Evolutionary conservation across 805 yeast genomes (phyloP).

Genomic region (Hermanozyma aechmeae): DNA sequence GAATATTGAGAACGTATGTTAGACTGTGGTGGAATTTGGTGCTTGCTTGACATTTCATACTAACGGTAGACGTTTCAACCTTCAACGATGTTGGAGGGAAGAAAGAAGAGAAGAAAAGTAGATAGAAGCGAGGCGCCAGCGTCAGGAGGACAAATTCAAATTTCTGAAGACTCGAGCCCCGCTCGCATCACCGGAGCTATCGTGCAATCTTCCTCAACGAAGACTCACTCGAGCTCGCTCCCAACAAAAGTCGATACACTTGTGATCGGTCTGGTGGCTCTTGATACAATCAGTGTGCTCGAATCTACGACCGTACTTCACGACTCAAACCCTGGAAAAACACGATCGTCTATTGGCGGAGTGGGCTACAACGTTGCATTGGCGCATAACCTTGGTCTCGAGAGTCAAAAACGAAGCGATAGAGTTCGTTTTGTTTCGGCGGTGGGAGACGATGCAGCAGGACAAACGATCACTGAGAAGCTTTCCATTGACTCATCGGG

Average conservation of each 20-base stretch:
- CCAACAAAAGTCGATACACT: conserved; percentile 18
- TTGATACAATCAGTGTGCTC: conserved; percentile 57
- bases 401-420: conserved; percentile 10
- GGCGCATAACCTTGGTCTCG: conserved; percentile 38
- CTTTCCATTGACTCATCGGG: conserved; percentile 33
- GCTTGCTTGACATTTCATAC: conserved; percentile 1
- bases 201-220: not conserved
- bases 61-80: conserved; percentile 1
- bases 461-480: conserved; percentile 25
- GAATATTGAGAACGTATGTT: conserved; percentile 1
- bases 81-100: not conserved
- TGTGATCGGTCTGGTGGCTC: conserved; percentile 68
- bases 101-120: not conserved
- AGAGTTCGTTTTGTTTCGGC: conserved; percentile 42
- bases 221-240: not conserved
- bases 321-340: conserved; percentile 70
- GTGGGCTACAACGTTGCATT: conserved; percentile 73
- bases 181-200: not conserved
- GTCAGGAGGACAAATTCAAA: not conserved
- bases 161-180: not conserved
- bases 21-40: too few species aligned
- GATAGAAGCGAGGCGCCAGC: not conserved
- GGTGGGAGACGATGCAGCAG: conserved; percentile 53
- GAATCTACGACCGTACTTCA: conserved; percentile 15
- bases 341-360: conserved; percentile 61